phyloP scores from a whole-genome alignment of 2,329 filamentous ascomycete genomes.

The Colletotrichum costaricense region DNA sequence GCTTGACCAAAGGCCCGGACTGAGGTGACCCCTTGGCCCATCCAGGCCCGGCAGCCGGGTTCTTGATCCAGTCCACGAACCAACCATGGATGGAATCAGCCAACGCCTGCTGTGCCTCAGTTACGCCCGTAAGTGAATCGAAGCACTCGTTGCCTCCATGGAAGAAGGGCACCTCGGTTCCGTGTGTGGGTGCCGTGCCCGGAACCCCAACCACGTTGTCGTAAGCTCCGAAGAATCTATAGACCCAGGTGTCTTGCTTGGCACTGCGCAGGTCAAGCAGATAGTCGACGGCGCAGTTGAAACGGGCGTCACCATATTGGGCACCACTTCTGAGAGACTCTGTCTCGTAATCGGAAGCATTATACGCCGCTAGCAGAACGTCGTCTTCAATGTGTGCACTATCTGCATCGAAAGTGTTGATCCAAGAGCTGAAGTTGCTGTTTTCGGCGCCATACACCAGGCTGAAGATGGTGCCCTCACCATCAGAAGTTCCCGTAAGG shows the following conservation, averaged over 20 bases:
- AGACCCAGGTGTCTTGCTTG: conserved; percentile 53
- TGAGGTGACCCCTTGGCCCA: conserved; percentile 48
- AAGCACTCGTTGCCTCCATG: conserved; percentile 58
- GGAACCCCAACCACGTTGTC: conserved; percentile 51
- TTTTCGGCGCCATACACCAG: conserved; percentile 48
- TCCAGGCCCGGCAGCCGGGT: conserved; percentile 53
- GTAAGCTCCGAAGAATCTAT: conserved; percentile 56
- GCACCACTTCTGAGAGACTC: conserved; percentile 54
- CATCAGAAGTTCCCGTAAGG: conserved; percentile 48
- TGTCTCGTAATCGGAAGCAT: conserved; percentile 46
- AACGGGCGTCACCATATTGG: conserved; percentile 58
- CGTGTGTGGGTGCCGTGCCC: conserved; percentile 49
- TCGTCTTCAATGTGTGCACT: conserved; percentile 49
- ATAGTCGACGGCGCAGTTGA: conserved; percentile 55
- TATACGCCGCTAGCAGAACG: conserved; percentile 47
- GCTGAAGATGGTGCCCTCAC: conserved; percentile 50
- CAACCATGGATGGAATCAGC: conserved; percentile 54
- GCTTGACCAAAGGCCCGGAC: conserved; percentile 44
- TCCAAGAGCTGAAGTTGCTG: conserved; percentile 44
- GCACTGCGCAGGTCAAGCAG: conserved; percentile 51
- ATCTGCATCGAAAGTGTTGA: conserved; percentile 52
- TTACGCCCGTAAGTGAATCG: conserved; percentile 45
- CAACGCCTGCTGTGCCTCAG: conserved; percentile 50
- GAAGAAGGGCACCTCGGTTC: conserved; percentile 57
- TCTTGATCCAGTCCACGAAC: conserved; percentile 58